Percentiles rank a stretch among this genome's conserved stretches.
Evolutionary conservation across 768 basidiomycete genomes (phyloP).

Genomic region (Lentinula detonsa): DNA sequence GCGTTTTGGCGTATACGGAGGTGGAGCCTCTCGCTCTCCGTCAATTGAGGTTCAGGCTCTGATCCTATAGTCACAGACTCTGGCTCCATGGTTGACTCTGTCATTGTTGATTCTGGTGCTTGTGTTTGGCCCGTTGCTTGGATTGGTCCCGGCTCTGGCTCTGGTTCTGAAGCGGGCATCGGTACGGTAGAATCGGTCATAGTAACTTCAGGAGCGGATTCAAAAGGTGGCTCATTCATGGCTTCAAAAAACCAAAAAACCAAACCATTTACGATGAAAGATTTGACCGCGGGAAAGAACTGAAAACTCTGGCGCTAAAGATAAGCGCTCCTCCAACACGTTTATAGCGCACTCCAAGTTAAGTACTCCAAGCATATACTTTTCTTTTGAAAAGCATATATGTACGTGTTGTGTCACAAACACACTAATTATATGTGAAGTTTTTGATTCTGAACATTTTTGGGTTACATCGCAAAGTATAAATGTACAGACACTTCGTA

Average conservation of each 20-base stretch:
- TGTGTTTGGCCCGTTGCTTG: background rate
- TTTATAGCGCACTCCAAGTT: no score
- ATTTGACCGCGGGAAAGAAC: background rate
- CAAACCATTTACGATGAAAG: background rate
- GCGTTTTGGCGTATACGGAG: conserved; percentile 56
- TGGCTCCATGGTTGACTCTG: background rate
- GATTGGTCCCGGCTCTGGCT: background rate
- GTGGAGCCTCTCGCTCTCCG: conserved; percentile 64
- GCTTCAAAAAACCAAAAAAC: background rate
- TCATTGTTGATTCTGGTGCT: background rate
- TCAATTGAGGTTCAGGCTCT: background rate
- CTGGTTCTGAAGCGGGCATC: background rate
- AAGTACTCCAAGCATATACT: no score
- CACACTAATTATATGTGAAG: no score
- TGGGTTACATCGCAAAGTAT: no score
- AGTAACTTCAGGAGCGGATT: background rate
- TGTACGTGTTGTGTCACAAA: no score
- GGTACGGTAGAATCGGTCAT: background rate
- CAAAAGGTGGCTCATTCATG: background rate
- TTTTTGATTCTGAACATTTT: no score
- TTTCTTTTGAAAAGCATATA: no score
- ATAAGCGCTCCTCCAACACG: background rate
- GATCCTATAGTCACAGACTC: background rate
- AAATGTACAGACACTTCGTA: background rate
- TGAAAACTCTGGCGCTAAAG: background rate